phyloP scores from a whole-genome alignment of 1,284 basidiomycete species.

The Melampsora larici-populina region DNA sequence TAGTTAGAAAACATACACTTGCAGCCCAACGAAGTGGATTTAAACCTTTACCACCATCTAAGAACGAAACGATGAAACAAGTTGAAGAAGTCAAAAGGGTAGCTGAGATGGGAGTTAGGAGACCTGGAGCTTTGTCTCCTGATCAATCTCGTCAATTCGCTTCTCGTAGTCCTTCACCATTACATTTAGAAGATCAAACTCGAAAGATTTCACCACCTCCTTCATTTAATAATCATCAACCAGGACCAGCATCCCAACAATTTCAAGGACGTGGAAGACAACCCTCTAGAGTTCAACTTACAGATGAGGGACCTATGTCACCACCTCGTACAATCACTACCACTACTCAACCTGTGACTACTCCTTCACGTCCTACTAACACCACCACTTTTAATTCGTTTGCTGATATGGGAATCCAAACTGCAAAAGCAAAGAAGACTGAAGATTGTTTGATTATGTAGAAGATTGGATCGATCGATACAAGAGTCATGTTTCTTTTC shows the following conservation, averaged over 20 bases:
- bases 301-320: slow-evolving; percentile 8
- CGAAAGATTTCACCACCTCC: not conserved
- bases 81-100: slow-evolving; percentile 20
- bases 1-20: slow-evolving; percentile 77
- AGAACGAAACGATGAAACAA: slow-evolving; percentile 11
- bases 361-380: not conserved
- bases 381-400: slow-evolving; percentile 37
- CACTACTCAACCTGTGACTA: not conserved
- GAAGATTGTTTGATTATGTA: slow-evolving; percentile 37
- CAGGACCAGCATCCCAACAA: not conserved
- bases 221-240: not conserved
- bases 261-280: not conserved
- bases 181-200: not conserved
- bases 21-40: slow-evolving; percentile 55
- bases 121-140: not conserved
- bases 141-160: not conserved
- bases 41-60: not conserved
- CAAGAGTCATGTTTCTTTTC: too few species aligned
- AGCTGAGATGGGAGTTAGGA: not conserved
- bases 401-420: slow-evolving; percentile 41
- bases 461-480: not conserved
- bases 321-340: not conserved
- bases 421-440: slow-evolving; percentile 38
- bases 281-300: slow-evolving; percentile 9
- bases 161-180: not conserved